A percentile compares a stretch with the other conserved stretches of the same genome.
Evolutionary conservation across 345 rosid species (phyloP).

Genomic region (Erodium maritimum): DNA sequence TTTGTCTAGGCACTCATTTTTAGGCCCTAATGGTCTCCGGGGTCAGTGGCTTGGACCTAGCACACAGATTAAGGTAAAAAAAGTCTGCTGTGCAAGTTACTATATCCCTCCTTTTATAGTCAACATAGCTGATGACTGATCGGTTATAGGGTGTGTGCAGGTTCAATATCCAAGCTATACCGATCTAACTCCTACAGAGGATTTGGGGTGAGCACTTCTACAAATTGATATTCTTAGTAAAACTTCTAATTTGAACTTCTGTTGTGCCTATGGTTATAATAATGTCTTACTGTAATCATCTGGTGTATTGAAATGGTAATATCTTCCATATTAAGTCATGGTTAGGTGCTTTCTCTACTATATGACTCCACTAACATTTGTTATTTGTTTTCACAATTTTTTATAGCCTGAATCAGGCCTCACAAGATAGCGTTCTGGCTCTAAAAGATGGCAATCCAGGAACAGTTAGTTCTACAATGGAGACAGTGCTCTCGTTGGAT

Average conservation of each 20-base stretch:
- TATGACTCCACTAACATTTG: conserved; percentile 16
- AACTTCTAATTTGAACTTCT: neutral
- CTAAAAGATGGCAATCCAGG: conserved; percentile 33
- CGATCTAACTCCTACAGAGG: conserved; percentile 36
- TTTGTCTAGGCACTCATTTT: conserved; percentile 80
- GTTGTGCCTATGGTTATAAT: neutral
- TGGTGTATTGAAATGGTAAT: neutral
- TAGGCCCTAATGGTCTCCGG: conserved; percentile 81
- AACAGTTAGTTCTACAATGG: conserved; percentile 37
- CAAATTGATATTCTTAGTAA: neutral
- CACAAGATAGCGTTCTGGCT: conserved; percentile 26
- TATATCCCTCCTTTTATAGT: neutral
- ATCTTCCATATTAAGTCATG: neutral
- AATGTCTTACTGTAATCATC: neutral
- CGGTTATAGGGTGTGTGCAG: conserved; percentile 25
- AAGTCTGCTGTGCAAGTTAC: neutral
- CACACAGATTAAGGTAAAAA: conserved; percentile 63
- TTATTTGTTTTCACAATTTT: conserved; percentile 14
- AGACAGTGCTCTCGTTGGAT: conserved; percentile 82
- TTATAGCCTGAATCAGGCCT: conserved; percentile 40
- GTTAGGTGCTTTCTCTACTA: neutral
- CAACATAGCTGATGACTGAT: conserved; percentile 6
- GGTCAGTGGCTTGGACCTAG: conserved; percentile 87
- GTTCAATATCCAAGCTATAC: conserved; percentile 72
- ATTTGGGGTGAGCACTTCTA: conserved; percentile 30